Conservation (phyloP, 176 grass and related monocot genomes). For the Zea mays region DNA sequence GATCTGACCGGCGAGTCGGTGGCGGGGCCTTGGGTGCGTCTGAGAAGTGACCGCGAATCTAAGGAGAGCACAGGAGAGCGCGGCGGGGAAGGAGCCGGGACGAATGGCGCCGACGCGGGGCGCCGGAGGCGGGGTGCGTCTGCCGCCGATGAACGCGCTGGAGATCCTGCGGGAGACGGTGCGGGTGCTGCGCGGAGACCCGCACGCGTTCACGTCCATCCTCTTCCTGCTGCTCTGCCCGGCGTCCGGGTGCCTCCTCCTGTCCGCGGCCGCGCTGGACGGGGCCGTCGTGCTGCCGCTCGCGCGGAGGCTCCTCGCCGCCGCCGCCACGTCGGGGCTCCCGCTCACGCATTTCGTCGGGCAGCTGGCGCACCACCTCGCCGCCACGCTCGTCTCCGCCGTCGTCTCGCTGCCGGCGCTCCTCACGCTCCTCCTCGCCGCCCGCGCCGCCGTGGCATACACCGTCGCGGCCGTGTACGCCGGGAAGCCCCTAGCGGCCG, state of each 20-base stretch:
- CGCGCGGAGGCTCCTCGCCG: conserved; percentile 50
- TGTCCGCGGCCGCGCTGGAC: conserved; percentile 64
- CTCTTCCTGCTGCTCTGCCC: conserved; percentile 91
- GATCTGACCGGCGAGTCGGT: conserved; percentile 39
- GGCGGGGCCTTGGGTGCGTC: conserved; percentile 18
- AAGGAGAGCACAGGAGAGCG: not conserved
- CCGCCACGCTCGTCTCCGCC: conserved; percentile 61
- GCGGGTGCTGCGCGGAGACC: conserved; percentile 82
- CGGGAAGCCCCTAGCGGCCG: conserved; percentile 46
- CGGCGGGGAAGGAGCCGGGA: not conserved
- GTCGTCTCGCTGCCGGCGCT: conserved; percentile 66
- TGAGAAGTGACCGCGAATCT: not conserved
- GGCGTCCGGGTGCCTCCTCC: conserved; percentile 69
- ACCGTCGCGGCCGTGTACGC: conserved; percentile 76
- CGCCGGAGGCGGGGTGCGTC: conserved; percentile 1
- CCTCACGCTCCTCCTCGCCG: conserved; percentile 70
- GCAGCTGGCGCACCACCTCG: conserved; percentile 75
- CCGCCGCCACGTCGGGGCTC: conserved; percentile 57
- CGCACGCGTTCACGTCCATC: conserved; percentile 66
- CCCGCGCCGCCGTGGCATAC: conserved; percentile 64
- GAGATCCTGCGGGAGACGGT: conserved; percentile 91
- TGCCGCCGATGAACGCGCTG: conserved; percentile 75
- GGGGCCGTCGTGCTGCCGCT: conserved; percentile 48
- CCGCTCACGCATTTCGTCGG: conserved; percentile 66
- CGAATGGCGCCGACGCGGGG: conserved; percentile 32